A percentile compares a stretch with the other conserved stretches of the same genome.
These are phyloP conservation scores for Pseudozyma sp. DNA, from an alignment of 1,284 basidiomycete genomes.

Conservation along the genomic window DNA sequence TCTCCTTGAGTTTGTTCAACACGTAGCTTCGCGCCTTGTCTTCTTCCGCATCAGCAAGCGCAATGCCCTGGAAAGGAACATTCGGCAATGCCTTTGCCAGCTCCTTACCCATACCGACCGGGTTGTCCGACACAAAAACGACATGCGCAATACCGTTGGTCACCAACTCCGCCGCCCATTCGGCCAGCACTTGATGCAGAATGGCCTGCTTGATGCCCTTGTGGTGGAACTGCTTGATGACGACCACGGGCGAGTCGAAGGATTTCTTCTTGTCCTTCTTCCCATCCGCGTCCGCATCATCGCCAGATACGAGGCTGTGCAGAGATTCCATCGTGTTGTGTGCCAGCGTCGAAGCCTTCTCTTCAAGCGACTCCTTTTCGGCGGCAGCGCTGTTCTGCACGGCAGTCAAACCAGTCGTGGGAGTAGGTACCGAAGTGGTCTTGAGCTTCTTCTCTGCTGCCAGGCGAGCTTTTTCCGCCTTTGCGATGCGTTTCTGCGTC, in stretches of 20 bases:
- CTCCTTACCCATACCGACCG: slow-evolving; percentile 81
- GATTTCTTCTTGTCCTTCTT: slow-evolving; percentile 27
- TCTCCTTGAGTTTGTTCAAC: slow-evolving; percentile 79
- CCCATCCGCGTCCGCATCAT: not conserved
- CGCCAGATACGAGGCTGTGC: slow-evolving; percentile 19
- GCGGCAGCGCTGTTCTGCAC: not conserved
- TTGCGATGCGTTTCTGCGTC: slow-evolving; percentile 52
- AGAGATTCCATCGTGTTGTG: slow-evolving; percentile 28
- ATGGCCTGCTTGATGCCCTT: slow-evolving; percentile 74
- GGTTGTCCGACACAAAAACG: slow-evolving; percentile 88
- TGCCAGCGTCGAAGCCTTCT: slow-evolving; percentile 31
- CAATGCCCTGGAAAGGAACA: slow-evolving; percentile 77
- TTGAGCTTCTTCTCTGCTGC: slow-evolving; percentile 42
- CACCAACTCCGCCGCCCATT: slow-evolving; percentile 81
- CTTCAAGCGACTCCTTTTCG: slow-evolving; percentile 29
- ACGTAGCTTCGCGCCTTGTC: slow-evolving; percentile 84
- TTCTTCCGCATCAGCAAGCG: slow-evolving; percentile 79
- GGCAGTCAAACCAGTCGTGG: slow-evolving; percentile 12
- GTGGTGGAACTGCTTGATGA: slow-evolving; percentile 64
- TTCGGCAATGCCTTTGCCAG: slow-evolving; percentile 87
- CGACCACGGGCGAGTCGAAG: slow-evolving; percentile 52
- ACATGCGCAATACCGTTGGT: slow-evolving; percentile 82
- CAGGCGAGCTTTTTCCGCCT: slow-evolving; percentile 45
- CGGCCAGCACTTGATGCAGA: slow-evolving; percentile 80
- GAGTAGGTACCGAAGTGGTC: slow-evolving; percentile 5